phyloP scores from a whole-genome alignment of 169 alveolate genomes.

The Fabrea salina region DNA sequence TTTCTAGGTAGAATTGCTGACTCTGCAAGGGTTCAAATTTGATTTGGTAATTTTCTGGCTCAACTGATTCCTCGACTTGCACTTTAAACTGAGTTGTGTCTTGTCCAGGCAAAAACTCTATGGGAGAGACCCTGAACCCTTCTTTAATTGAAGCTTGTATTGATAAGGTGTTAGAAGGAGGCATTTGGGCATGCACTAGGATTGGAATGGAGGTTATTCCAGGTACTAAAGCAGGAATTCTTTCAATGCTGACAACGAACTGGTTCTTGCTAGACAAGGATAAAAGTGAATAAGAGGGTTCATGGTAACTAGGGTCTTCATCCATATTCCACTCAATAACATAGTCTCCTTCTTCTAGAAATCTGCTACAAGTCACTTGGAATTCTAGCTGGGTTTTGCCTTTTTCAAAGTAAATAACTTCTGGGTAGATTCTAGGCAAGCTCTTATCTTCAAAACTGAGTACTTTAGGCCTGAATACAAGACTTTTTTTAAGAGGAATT shows the following conservation, averaged over 20 bases:
- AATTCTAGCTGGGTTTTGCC: not conserved
- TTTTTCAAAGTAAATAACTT: not conserved
- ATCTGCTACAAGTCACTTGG: not conserved
- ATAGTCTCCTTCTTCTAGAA: not conserved
- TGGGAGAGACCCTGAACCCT: not conserved
- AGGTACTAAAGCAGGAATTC: not conserved
- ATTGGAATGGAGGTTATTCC: constrained; percentile 15
- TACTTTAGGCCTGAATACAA: not conserved
- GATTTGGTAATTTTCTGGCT: not conserved
- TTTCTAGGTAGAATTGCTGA: not conserved
- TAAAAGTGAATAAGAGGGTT: not conserved
- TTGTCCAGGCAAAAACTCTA: not conserved
- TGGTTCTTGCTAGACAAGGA: not conserved
- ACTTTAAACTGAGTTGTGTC: not conserved
- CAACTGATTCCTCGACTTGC: not conserved
- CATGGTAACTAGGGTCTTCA: not conserved
- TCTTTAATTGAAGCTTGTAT: not conserved
- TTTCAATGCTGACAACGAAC: not conserved
- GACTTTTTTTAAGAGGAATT: not conserved
- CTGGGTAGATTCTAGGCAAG: not conserved
- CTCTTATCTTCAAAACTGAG: not conserved
- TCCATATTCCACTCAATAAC: constrained; percentile 1
- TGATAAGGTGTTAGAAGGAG: not conserved
- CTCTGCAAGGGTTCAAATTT: not conserved
- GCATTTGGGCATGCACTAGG: not conserved